Percentiles rank a stretch among this genome's conserved stretches.
Evolutionary conservation across 352 stramenopile species (phyloP).

Genomic region (Poterioochromonas sp.): DNA sequence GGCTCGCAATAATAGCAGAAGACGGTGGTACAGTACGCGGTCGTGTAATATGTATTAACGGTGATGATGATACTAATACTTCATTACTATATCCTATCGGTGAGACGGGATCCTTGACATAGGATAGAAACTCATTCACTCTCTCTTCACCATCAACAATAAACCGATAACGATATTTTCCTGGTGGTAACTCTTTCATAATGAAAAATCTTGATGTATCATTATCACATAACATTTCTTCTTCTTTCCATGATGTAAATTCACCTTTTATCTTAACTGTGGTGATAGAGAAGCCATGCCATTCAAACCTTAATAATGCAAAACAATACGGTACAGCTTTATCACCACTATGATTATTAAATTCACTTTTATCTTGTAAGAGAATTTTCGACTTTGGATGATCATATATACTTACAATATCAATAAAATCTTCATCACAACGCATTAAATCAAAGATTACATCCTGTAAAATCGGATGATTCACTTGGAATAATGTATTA

Average conservation of each 20-base stretch:
- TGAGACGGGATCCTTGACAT: not conserved
- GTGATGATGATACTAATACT: not conserved
- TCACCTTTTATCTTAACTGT: not conserved
- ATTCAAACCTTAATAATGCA: constrained; percentile 6
- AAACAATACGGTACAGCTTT: not conserved
- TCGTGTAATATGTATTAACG: not conserved
- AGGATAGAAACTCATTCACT: not conserved
- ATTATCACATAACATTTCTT: not conserved
- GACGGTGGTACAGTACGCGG: not conserved
- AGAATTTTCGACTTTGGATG: not conserved
- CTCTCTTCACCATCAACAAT: constrained; percentile 14
- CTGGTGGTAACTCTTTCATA: not conserved
- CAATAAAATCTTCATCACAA: constrained; percentile 18
- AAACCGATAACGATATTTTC: constrained; percentile 7
- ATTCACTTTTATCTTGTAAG: not conserved
- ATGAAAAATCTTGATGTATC: not conserved
- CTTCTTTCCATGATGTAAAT: not conserved
- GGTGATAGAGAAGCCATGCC: not conserved
- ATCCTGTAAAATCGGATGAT: not conserved
- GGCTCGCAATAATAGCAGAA: too few species aligned
- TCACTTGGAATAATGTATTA: not conserved
- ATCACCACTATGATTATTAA: not conserved
- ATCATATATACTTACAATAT: not conserved
- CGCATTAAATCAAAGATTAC: not conserved
- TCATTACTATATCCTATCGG: not conserved